Evolutionary conservation across 2,329 filamentous ascomycete species (phyloP).

Genomic region (Aspergillus nomiae): DNA sequence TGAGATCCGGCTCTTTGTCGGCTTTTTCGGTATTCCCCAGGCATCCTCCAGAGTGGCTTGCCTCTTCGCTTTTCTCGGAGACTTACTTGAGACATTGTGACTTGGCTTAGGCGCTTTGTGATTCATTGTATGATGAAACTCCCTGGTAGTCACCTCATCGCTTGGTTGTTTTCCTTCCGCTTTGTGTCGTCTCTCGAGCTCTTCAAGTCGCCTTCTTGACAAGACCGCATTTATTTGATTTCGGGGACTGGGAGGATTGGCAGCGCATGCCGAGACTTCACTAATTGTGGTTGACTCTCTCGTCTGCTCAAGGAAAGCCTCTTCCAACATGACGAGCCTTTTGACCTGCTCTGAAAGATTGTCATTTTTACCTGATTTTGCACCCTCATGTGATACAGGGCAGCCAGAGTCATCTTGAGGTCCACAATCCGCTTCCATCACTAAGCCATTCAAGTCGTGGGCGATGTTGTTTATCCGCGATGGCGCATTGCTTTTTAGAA

Average conservation of each 20-base stretch:
- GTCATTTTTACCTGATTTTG: neutral
- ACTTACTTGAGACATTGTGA: conserved; percentile 20
- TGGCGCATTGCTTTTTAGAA: neutral
- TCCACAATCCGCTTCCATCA: neutral
- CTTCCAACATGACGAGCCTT: conserved; percentile 10
- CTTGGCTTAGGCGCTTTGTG: conserved; percentile 26
- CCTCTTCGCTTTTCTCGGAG: conserved; percentile 22
- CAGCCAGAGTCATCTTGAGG: neutral
- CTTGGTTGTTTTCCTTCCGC: conserved; percentile 10
- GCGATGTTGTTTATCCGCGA: neutral
- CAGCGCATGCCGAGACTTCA: neutral
- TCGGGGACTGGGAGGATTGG: neutral
- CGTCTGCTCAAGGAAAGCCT: neutral
- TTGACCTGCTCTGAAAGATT: conserved; percentile 1
- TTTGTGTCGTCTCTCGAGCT: conserved; percentile 16
- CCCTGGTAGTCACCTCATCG: conserved; percentile 26
- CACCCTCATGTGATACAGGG: neutral
- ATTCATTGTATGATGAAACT: conserved; percentile 33
- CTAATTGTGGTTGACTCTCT: neutral
- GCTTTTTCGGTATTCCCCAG: conserved; percentile 25
- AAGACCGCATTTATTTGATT: conserved; percentile 4
- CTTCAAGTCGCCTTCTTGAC: conserved; percentile 12
- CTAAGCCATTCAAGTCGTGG: conserved; percentile 12
- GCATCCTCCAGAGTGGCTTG: conserved; percentile 33
- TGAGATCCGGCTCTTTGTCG: conserved; percentile 6